phyloP scores from a whole-genome alignment of 495 filamentous ascomycete genomes.

The Trichoderma virens region DNA sequence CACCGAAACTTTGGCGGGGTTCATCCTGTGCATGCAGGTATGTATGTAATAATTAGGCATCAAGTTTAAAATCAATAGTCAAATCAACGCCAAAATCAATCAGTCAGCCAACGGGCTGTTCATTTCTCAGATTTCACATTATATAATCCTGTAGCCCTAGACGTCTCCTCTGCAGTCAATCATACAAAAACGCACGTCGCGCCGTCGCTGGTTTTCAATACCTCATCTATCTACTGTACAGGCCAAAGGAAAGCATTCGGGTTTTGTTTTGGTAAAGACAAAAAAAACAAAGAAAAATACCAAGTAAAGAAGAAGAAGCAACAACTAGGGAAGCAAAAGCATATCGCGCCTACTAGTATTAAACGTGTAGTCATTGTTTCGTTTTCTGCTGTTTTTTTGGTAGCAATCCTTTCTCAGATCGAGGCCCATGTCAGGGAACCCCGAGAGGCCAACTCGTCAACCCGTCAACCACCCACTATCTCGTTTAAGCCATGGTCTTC shows the following conservation, averaged over 20 bases:
- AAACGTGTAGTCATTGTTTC: neutral
- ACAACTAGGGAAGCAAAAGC: neutral
- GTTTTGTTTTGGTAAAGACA: neutral
- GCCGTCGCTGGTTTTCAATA: neutral
- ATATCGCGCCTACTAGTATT: no score
- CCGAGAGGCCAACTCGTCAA: neutral
- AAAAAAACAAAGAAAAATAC: neutral
- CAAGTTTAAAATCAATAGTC: no score
- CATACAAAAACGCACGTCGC: neutral
- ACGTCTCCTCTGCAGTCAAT: neutral
- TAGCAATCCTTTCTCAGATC: no score
- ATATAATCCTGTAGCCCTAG: neutral
- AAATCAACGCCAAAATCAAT: no score
- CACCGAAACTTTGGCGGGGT: slow-evolving; percentile 3
- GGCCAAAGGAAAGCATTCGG: neutral
- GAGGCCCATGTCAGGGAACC: no score
- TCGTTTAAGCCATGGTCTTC: slow-evolving; percentile 64
- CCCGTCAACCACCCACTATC: neutral
- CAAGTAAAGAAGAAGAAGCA: neutral
- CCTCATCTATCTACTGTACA: neutral
- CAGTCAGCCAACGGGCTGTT: no score
- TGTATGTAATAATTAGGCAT: no score
- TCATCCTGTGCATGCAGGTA: no score
- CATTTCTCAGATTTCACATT: neutral
- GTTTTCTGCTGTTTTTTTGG: neutral